Percentiles rank a stretch among this genome's conserved stretches.
These are phyloP conservation scores for Cyclanthera cordifolia DNA, from an alignment of 306 rosid genomes.

Conservation along the genomic window DNA sequence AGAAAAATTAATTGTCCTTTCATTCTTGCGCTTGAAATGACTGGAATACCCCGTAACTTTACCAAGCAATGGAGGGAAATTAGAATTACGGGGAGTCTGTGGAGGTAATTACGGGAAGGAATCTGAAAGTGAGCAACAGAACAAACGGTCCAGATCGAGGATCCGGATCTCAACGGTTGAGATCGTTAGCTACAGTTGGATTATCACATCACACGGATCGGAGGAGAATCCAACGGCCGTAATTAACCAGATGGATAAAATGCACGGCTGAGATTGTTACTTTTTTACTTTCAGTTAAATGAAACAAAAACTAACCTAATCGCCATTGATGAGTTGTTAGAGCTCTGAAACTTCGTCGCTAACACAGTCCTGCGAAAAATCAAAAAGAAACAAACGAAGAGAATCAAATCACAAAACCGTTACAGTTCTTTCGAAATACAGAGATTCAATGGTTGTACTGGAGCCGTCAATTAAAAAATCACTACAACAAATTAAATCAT, in stretches of 20 bases:
- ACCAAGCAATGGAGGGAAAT: background rate
- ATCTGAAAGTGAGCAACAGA: conserved; percentile 47
- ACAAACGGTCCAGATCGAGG: conserved; percentile 60
- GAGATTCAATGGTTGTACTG: background rate
- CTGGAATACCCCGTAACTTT: conserved; percentile 6
- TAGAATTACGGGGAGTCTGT: background rate
- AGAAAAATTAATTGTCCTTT: background rate
- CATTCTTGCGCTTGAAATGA: conserved; percentile 11
- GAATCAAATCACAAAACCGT: background rate
- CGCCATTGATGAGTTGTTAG: conserved; percentile 67
- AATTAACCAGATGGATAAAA: background rate
- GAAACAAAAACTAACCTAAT: conserved; percentile 31
- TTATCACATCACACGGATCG: background rate
- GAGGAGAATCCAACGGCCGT: conserved; percentile 28
- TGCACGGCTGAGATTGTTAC: conserved; percentile 25
- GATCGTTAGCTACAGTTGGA: conserved; percentile 19
- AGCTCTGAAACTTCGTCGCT: conserved; percentile 48
- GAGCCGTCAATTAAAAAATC: too few relatives aligned
- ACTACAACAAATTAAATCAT: background rate
- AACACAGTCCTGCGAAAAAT: conserved; percentile 30
- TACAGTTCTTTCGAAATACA: background rate
- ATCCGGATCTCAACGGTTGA: conserved; percentile 46
- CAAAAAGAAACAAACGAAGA: background rate
- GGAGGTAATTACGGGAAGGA: conserved; percentile 22
- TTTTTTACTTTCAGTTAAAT: background rate